Conservation (phyloP, 2,329 filamentous ascomycete species). For the Rutstroemia sp. region DNA sequence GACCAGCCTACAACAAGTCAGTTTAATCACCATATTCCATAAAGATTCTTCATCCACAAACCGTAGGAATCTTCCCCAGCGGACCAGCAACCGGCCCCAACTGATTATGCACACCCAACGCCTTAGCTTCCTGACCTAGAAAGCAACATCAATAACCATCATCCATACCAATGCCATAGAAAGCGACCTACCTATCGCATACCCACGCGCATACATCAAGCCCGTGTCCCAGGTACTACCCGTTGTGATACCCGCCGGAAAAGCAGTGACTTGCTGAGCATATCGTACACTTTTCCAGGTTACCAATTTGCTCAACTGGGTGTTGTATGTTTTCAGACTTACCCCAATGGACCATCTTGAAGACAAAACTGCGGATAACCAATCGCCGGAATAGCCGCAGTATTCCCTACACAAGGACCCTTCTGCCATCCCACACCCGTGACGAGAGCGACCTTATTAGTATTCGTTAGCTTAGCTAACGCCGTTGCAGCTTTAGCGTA, state of each 20-base stretch:
- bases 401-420: conserved; percentile 61
- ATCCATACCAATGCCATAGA: not conserved
- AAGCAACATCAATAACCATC: not conserved
- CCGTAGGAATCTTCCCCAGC: conserved; percentile 58
- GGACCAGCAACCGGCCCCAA: conserved; percentile 72
- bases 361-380: conserved; percentile 68
- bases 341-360: conserved; percentile 72
- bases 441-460: conserved; percentile 74
- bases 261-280: conserved; percentile 63
- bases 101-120: conserved; percentile 65
- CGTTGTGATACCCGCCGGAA: conserved; percentile 71
- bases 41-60: not conserved
- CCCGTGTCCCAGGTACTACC: conserved; percentile 74
- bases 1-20: conserved; percentile 66
- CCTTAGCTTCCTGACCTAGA: conserved; percentile 57
- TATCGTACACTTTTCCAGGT: conserved; percentile 46
- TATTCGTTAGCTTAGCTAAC: conserved; percentile 60
- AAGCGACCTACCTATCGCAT: conserved; percentile 48
- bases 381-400: conserved; percentile 46
- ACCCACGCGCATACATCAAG: conserved; percentile 64
- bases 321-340: conserved; percentile 1
- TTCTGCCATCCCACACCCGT: conserved; percentile 71
- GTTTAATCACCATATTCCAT: conserved; percentile 52
- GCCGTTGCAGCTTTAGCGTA: conserved; percentile 62
- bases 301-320: not conserved